phyloP scores from a whole-genome alignment of 164 flowering plant genomes.

The Stephania yunnanensis region DNA sequence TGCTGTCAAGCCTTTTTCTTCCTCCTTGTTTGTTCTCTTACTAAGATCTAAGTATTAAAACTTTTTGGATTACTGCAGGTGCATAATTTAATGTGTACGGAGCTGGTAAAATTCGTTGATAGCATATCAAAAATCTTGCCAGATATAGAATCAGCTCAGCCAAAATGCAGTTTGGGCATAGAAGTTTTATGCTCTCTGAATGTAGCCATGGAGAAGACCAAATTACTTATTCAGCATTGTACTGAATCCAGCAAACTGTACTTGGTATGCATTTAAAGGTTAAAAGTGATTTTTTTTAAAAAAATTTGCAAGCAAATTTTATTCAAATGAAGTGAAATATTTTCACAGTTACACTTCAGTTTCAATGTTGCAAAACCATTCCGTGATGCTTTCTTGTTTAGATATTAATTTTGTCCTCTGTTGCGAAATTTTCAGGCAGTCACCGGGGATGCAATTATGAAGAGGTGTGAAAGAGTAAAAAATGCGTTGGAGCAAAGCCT shows the following conservation, averaged over 20 bases:
- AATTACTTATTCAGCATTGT: conserved; percentile 47
- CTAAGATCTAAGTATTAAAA: not conserved
- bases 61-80: conserved; percentile 27
- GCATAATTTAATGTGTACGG: conserved; percentile 35
- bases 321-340: not conserved
- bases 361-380: not conserved
- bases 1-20: not conserved
- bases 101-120: conserved; percentile 34
- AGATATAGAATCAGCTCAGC: conserved; percentile 47
- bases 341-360: no score
- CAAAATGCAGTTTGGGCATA: conserved; percentile 41
- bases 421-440: conserved; percentile 46
- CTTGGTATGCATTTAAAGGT: conserved; percentile 34
- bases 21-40: no score
- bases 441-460: conserved; percentile 44
- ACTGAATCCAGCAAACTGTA: conserved; percentile 58
- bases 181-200: conserved; percentile 44
- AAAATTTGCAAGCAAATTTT: not conserved
- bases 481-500: conserved; percentile 47
- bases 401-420: no score
- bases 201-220: conserved; percentile 41
- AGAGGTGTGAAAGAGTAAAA: conserved; percentile 48
- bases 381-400: not conserved
- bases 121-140: conserved; percentile 32
- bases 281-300: not conserved